A percentile compares a stretch with the other conserved stretches of the same genome.
phyloP scores from a whole-genome alignment of 2,329 filamentous ascomycete species.

The Penicillium glabrum region DNA sequence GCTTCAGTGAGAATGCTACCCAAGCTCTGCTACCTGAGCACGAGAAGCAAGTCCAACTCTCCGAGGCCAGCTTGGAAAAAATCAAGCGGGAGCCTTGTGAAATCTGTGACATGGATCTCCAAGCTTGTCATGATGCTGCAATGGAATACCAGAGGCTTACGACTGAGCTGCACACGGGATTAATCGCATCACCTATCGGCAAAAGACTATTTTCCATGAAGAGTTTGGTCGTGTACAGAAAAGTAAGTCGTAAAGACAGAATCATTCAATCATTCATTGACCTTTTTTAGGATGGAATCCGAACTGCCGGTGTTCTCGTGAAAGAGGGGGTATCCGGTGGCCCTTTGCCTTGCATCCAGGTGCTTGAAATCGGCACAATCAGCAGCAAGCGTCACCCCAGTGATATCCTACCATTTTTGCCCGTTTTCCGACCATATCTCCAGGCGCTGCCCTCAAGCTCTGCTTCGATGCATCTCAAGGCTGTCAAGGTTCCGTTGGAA shows the following conservation, averaged over 20 bases:
- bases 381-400: constrained; percentile 71
- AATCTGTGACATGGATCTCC: constrained; percentile 77
- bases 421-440: constrained; percentile 67
- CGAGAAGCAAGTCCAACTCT: constrained; percentile 88
- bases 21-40: constrained; percentile 93
- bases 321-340: constrained; percentile 71
- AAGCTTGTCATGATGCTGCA: constrained; percentile 76
- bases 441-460: constrained; percentile 66
- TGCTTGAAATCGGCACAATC: constrained; percentile 73
- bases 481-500: constrained; percentile 67
- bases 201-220: constrained; percentile 74
- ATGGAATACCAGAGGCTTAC: constrained; percentile 81
- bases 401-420: constrained; percentile 83
- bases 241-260: constrained; percentile 35
- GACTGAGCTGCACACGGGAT: constrained; percentile 71
- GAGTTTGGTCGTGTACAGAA: constrained; percentile 78
- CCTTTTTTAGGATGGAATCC: constrained; percentile 65
- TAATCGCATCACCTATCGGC: constrained; percentile 79
- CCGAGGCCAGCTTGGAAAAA: constrained; percentile 87
- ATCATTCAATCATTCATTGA: constrained; percentile 16
- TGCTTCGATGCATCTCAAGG: constrained; percentile 67
- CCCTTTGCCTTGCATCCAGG: constrained; percentile 67
- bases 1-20: constrained; percentile 96
- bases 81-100: constrained; percentile 82
- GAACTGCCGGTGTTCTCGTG: constrained; percentile 77